Evolutionary conservation across 768 basidiomycete genomes (phyloP), one percentile per base, ranked within the genome.

Genomic region (Suillus weaverae): DNA sequence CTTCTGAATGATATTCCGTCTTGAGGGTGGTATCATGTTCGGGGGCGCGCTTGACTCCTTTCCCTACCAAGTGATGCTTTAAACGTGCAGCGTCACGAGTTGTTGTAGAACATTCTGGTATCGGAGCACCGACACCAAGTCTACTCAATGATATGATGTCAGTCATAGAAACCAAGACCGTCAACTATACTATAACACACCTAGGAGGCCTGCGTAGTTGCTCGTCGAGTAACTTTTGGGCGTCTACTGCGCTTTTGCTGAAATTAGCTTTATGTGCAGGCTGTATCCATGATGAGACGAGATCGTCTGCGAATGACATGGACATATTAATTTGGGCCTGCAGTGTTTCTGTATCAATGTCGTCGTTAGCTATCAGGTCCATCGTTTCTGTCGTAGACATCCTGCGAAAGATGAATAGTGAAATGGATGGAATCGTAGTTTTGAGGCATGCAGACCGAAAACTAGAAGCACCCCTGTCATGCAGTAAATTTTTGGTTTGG

Each of bases 301-400:
- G 81, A 72, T 85, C 81, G 67, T 92, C 85, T 2, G 89, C 86
- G 75, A 88, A 86, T 6, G 91, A 88, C 86, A 93, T 86, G 26
- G 91, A 87, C 70, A 91, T 78, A 75, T 94, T 89, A 61, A 93
- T 87, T 77, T 90, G 90, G n/a, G 91, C 91, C 74, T 93, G 92
- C 46, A 94, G 79, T 39, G 84, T 79, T 70, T 91, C 89, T 57
- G 80, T 68, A 72, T 92, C 89, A 53, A 91, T 80, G 46, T 83
- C 82, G 64, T 88, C 85, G 68, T 87, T 84, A n/a, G 70, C 65
- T 61, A 70, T 70, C 22, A 63, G 63, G 5, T 67, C 72, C 77
- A 77, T 76, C 36, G 36, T 53, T 41, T 41, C 13, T 48, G 43
- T 53, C 14, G 41, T 63, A 60, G 46, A 39, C 64, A 83, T 77